phyloP scores from a whole-genome alignment of 495 filamentous ascomycete species.

The Neurospora sp. region DNA sequence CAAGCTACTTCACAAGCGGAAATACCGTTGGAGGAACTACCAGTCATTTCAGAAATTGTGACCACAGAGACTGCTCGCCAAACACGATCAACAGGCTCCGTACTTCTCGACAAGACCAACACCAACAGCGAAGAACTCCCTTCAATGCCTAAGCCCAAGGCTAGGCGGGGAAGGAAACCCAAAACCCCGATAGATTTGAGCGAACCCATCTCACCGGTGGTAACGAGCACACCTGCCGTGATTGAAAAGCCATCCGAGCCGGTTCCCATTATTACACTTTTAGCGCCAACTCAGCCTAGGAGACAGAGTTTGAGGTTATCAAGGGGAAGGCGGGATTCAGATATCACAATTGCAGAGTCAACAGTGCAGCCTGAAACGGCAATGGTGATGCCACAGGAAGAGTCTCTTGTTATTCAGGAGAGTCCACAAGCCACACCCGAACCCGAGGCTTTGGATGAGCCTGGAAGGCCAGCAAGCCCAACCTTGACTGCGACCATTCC shows the following conservation, averaged over 20 bases:
- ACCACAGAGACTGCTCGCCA: not conserved
- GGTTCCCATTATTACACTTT: not conserved
- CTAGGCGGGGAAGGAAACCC: not conserved
- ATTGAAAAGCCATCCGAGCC: not conserved
- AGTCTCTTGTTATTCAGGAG: not conserved
- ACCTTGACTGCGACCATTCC: not conserved
- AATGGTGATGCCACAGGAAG: not conserved
- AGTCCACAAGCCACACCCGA: not conserved
- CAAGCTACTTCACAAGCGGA: not conserved
- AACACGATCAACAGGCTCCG: not conserved
- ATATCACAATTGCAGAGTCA: not conserved
- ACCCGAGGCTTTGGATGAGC: not conserved
- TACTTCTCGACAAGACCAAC: not conserved
- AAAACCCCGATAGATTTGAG: not conserved
- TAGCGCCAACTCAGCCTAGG: not conserved
- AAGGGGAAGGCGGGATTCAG: not conserved
- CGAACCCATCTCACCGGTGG: not conserved
- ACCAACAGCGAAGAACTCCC: not conserved
- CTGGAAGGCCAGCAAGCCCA: not conserved
- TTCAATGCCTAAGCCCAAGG: slow-evolving; percentile 14
- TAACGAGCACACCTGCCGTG: not conserved
- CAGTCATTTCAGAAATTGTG: not conserved
- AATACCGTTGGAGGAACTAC: not conserved
- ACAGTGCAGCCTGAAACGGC: not conserved
- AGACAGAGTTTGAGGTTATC: not conserved